Percentiles rank a stretch among this genome's conserved stretches.
Conservation (phyloP, 2,329 filamentous ascomycete species). For the Cladosporium sp. region DNA sequence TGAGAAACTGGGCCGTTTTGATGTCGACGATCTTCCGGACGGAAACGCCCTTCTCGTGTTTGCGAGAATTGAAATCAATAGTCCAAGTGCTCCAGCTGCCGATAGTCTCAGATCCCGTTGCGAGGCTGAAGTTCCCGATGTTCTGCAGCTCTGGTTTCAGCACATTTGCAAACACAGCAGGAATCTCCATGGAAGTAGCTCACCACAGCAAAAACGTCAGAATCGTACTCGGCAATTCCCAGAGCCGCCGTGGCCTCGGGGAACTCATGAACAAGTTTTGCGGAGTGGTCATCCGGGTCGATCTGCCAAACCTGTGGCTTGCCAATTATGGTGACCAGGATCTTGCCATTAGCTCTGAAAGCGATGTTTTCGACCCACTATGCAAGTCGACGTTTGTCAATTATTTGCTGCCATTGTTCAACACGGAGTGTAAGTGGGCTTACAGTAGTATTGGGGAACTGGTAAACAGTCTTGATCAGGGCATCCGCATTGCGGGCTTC, state of each 20-base stretch:
- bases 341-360: constrained; percentile 28
- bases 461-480: background rate
- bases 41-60: background rate
- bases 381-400: too few relatives aligned
- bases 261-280: constrained; percentile 16
- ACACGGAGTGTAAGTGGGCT: background rate
- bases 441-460: background rate
- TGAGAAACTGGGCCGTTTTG: constrained; percentile 14
- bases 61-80: constrained; percentile 2
- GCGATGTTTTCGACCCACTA: constrained; percentile 34
- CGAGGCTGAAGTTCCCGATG: constrained; percentile 13
- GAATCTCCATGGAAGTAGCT: background rate
- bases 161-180: too few relatives aligned
- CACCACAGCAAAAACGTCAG: constrained; percentile 15
- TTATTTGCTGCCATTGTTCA: too few relatives aligned
- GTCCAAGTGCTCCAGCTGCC: constrained; percentile 15
- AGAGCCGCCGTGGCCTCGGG: constrained; percentile 11
- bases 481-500: background rate
- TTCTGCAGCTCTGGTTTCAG: background rate
- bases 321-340: constrained; percentile 30
- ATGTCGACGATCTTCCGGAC: constrained; percentile 13
- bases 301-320: constrained; percentile 19
- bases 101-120: background rate
- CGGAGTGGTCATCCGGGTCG: constrained; percentile 9
- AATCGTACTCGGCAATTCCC: constrained; percentile 15